Percentiles rank a stretch among this genome's conserved stretches.
Conservation (phyloP, 2,329 filamentous ascomycete species). For the Penicillium sp. region DNA sequence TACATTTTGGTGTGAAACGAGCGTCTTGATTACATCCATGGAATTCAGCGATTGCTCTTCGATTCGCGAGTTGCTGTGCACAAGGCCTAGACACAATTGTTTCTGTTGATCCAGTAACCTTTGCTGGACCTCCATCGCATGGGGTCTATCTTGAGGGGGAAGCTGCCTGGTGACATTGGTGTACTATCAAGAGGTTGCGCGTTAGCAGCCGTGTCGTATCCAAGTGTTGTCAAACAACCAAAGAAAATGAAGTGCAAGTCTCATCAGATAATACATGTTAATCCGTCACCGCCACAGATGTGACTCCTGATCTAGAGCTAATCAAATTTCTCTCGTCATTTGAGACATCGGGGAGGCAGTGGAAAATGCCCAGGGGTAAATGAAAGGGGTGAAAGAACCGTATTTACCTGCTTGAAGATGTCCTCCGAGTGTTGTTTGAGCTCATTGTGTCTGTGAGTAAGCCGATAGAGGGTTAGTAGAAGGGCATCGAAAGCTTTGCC, state of each 20-base stretch:
- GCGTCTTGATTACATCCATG: slow-evolving; percentile 55
- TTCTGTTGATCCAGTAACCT: slow-evolving; percentile 32
- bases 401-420: slow-evolving; percentile 43
- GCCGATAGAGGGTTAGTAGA: slow-evolving; percentile 40
- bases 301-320: slow-evolving; percentile 86
- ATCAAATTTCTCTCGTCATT: slow-evolving; percentile 54
- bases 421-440: slow-evolving; percentile 39
- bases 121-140: slow-evolving; percentile 31
- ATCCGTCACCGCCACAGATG: slow-evolving; percentile 61
- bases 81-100: slow-evolving; percentile 30
- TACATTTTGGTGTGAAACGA: slow-evolving; percentile 65
- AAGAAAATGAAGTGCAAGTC: slow-evolving; percentile 28
- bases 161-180: slow-evolving; percentile 21
- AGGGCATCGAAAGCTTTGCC: slow-evolving; percentile 44
- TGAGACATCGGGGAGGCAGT: slow-evolving; percentile 27
- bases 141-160: slow-evolving; percentile 25
- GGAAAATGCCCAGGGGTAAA: slow-evolving; percentile 3
- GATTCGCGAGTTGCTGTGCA: slow-evolving; percentile 34
- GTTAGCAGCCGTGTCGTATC: slow-evolving; percentile 29
- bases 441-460: slow-evolving; percentile 40
- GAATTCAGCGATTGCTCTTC: slow-evolving; percentile 61
- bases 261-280: slow-evolving; percentile 56
- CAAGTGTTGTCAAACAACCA: slow-evolving; percentile 15
- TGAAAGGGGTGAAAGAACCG: background rate
- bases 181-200: slow-evolving; percentile 14